A percentile compares a stretch with the other conserved stretches of the same genome.
Evolutionary conservation across 73 alveolate species (phyloP).

Genomic region (Paraurostyla sp.): DNA sequence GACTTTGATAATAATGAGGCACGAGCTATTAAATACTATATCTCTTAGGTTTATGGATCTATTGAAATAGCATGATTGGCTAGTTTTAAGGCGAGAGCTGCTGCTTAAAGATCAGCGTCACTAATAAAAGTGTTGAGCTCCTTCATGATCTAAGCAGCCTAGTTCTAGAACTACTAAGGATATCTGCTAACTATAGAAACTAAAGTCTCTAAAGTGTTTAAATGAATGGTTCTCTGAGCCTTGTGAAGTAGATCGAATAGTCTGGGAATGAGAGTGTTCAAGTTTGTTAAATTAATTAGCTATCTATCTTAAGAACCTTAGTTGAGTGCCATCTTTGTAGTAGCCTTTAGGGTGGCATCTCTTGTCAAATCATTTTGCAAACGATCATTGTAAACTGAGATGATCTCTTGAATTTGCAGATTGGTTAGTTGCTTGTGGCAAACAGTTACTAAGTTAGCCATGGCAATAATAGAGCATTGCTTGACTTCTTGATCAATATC

Average conservation of each 20-base stretch:
- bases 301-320: constrained; percentile 10
- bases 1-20: constrained; percentile 44
- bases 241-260: constrained; percentile 66
- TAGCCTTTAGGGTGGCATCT: constrained; percentile 79
- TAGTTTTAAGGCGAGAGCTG: constrained; percentile 63
- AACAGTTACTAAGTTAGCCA: constrained; percentile 72
- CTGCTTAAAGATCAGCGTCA: constrained; percentile 68
- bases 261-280: constrained; percentile 56
- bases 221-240: constrained; percentile 68
- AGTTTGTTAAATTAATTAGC: not conserved
- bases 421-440: constrained; percentile 61
- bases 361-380: constrained; percentile 83
- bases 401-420: constrained; percentile 59
- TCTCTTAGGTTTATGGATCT: not conserved
- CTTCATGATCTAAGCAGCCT: constrained; percentile 12
- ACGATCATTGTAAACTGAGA: constrained; percentile 77
- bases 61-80: not conserved
- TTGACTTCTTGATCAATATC: constrained; percentile 84
- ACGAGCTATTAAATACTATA: not conserved
- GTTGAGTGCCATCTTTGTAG: constrained; percentile 70
- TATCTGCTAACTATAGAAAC: constrained; percentile 74
- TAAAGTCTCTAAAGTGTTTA: constrained; percentile 79
- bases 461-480: constrained; percentile 78
- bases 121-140: constrained; percentile 59
- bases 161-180: constrained; percentile 20